Base-by-base conservation (phyloP, 345 rosid genomes). In the Populus euphratica region DNA sequence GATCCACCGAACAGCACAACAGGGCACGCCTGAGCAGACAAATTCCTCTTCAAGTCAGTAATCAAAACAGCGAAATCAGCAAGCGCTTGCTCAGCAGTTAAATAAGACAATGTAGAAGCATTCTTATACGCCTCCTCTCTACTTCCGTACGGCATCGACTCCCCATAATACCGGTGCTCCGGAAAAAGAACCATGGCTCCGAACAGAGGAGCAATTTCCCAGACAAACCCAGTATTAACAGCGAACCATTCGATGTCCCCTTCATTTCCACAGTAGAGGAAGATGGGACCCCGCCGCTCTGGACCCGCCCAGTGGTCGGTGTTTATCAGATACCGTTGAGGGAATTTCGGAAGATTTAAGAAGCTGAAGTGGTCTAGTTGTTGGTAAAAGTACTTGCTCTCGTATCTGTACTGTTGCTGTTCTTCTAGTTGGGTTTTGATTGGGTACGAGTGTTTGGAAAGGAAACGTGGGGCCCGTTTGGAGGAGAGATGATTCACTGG, bases 1-100 rank as follows among this genome's bases (percentile, higher is more conserved):
- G 99, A 95, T 77, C 99, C 99, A 1, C 99, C 99, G 78, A 95
- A 93, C 81, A 95, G 83, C 68, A 95, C 94, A 67, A 91, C 97
- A 0, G 98, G 98, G 31, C 87, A 95, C 21, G 85, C 91, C 85
- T 90, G 88, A 0, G 99, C 99, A 9, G 98, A 91, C 66, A 95
- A 84, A 77, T 93, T 95, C 77, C 88, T 82, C 77, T 95, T 91
- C 86, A 93, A 83, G 80, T 93, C 83, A 25, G 90, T 90, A 38
- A 90, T 76, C 73, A 95, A 77, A 59, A 93, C 88, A 0, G 97
- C 93, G 52, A 90, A 95, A 88, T 95, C 98, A 6, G 97, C 97
- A 44, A 95, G 88, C 39, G 98, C 99, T 88, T 93, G 99, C 90
- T 91, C 99, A 0, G 98, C 86, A 0, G 98, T 93, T 68, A 95